Conservation (phyloP, 345 rosid genomes). For the Linum tenue region DNA sequence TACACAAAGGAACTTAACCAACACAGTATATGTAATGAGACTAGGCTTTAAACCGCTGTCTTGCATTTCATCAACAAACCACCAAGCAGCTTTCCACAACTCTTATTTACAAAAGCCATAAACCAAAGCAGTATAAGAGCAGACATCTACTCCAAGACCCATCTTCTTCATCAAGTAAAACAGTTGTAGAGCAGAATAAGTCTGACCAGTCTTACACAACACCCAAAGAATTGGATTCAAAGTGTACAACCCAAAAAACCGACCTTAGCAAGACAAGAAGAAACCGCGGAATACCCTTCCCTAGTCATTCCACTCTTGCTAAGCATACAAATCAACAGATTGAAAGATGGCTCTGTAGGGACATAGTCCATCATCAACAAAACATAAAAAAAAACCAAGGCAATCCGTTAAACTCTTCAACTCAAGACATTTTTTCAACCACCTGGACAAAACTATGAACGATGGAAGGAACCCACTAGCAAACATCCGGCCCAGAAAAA, state of each 20-base stretch:
- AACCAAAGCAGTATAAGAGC: conserved; percentile 35
- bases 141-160: conserved; percentile 22
- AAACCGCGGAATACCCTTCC: conserved; percentile 19
- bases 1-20: conserved; percentile 31
- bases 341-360: conserved; percentile 16
- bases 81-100: conserved; percentile 16
- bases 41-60: conserved; percentile 22
- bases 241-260: conserved; percentile 16
- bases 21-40: conserved; percentile 27
- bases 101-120: conserved; percentile 35
- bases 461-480: conserved; percentile 25
- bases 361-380: conserved; percentile 21
- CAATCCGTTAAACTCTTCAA: conserved; percentile 16
- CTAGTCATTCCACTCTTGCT: conserved; percentile 19
- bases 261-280: conserved; percentile 13
- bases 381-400: conserved; percentile 17
- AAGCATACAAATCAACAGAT: conserved; percentile 24
- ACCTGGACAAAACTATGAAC: conserved; percentile 14
- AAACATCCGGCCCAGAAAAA: conserved; percentile 24
- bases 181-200: conserved; percentile 19
- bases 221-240: conserved; percentile 34
- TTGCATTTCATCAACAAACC: conserved; percentile 23
- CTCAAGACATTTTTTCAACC: conserved; percentile 20
- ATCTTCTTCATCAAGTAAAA: conserved; percentile 29
- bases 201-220: conserved; percentile 26